These are phyloP conservation scores for Teunomyces stri DNA, from an alignment of 805 yeast genomes.

Conservation along the genomic window DNA sequence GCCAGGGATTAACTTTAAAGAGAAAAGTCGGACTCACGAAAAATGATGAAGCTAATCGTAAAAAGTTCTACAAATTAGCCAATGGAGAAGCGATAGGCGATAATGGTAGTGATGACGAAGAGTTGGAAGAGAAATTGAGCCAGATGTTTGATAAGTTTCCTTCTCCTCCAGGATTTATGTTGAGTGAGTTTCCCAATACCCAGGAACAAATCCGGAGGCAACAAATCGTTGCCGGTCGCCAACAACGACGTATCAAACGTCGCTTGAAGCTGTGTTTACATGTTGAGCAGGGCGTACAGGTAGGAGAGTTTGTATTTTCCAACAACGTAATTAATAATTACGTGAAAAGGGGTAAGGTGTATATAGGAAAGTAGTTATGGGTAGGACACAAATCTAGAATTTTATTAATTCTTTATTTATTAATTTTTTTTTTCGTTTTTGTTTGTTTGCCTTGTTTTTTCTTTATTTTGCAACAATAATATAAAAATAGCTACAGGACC, in stretches of 20 bases:
- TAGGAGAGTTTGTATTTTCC: slow-evolving; percentile 33
- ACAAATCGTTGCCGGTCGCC: slow-evolving; percentile 18
- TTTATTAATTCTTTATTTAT: not conserved
- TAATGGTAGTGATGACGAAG: slow-evolving; percentile 3
- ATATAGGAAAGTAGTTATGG: not conserved
- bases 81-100: slow-evolving; percentile 1
- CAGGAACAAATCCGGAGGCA: slow-evolving; percentile 27
- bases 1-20: slow-evolving; percentile 3
- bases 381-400: not conserved
- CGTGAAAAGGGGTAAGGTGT: slow-evolving; percentile 14
- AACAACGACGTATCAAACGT: slow-evolving; percentile 25
- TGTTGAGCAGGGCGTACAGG: slow-evolving; percentile 14
- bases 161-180: slow-evolving; percentile 42
- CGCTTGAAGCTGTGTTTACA: slow-evolving; percentile 24
- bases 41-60: slow-evolving; percentile 13
- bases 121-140: slow-evolving; percentile 19
- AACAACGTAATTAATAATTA: slow-evolving; percentile 30
- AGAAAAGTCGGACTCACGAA: slow-evolving; percentile 15
- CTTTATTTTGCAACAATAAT: not conserved
- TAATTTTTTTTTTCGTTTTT: not conserved
- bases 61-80: slow-evolving; percentile 12
- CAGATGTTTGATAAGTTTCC: slow-evolving; percentile 38
- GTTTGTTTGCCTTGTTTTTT: not conserved
- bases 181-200: slow-evolving; percentile 35
- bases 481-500: not conserved